These are phyloP conservation scores for Suhomyces vadensis DNA, from an alignment of 805 yeast species.

Conservation along the genomic window DNA sequence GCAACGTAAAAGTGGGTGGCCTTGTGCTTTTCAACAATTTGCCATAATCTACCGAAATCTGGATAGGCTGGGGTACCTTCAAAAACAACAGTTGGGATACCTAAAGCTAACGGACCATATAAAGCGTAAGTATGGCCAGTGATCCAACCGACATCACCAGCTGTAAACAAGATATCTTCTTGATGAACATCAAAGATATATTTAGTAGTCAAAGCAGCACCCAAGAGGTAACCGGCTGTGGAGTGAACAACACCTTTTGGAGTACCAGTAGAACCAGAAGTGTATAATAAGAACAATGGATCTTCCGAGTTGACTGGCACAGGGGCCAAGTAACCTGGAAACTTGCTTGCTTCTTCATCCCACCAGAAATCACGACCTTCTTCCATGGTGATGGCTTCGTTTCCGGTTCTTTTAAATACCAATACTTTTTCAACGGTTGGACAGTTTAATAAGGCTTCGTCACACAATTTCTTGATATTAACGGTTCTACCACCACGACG, in stretches of 20 bases:
- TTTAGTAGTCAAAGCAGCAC: conserved; percentile 71
- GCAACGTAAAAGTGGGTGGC: conserved; percentile 83
- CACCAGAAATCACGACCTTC: conserved; percentile 72
- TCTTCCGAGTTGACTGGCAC: conserved; percentile 78
- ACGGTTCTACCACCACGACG: conserved; percentile 81
- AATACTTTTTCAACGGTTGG: conserved; percentile 69
- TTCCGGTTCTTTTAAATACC: conserved; percentile 75
- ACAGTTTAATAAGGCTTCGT: conserved; percentile 69
- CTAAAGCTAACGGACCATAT: conserved; percentile 76
- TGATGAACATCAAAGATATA: conserved; percentile 76
- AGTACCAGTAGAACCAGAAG: conserved; percentile 86
- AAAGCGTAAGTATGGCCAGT: conserved; percentile 85
- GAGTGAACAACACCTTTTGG: conserved; percentile 86
- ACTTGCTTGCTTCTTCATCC: conserved; percentile 68
- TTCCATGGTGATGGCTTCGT: conserved; percentile 49
- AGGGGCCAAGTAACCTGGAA: conserved; percentile 70
- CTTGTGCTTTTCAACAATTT: conserved; percentile 66
- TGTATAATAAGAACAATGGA: conserved; percentile 76
- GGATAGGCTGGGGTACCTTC: conserved; percentile 91
- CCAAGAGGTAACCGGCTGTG: conserved; percentile 76
- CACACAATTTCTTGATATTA: conserved; percentile 79
- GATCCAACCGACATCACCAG: conserved; percentile 92
- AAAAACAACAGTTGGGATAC: conserved; percentile 77
- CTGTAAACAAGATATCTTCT: conserved; percentile 76
- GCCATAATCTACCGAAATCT: conserved; percentile 77